A percentile compares a stretch with the other conserved stretches of the same genome.
phyloP scores from a whole-genome alignment of 1,139 yeast genomes.

The Zygosaccharomyces sapae region DNA sequence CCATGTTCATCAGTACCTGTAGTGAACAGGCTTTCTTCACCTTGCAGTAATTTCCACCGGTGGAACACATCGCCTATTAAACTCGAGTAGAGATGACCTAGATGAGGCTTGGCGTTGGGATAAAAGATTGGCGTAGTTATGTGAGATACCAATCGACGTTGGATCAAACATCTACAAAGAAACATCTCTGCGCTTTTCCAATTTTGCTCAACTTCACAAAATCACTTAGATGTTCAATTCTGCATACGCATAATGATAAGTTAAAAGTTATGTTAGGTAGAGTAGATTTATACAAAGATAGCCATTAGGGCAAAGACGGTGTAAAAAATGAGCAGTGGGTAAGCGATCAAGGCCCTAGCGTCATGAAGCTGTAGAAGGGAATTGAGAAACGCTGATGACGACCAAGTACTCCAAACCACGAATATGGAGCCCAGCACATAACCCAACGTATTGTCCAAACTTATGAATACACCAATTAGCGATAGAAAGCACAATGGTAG shows the following conservation, averaged over 20 bases:
- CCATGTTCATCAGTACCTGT: slow-evolving; percentile 99
- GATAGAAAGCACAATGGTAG: slow-evolving; percentile 82
- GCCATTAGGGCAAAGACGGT: slow-evolving; percentile 96
- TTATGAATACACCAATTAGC: slow-evolving; percentile 62
- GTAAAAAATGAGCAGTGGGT: slow-evolving; percentile 88
- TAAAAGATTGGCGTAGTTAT: slow-evolving; percentile 93
- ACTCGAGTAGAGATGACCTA: slow-evolving; percentile 94
- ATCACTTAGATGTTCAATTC: too few species aligned
- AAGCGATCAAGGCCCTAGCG: slow-evolving; percentile 87
- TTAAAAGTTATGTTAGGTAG: not conserved
- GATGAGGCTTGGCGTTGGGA: slow-evolving; percentile 92
- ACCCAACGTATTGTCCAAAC: slow-evolving; percentile 72
- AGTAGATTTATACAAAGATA: slow-evolving; percentile 60
- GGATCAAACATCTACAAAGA: not conserved
- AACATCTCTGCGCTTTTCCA: not conserved
- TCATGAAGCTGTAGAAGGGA: slow-evolving; percentile 77
- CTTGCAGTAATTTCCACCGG: slow-evolving; percentile 61
- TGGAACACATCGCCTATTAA: slow-evolving; percentile 71
- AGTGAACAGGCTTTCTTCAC: slow-evolving; percentile 52
- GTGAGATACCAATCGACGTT: slow-evolving; percentile 36
- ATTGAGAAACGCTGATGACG: slow-evolving; percentile 91
- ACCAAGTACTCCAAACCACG: slow-evolving; percentile 93
- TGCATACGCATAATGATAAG: not conserved
- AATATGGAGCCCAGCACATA: slow-evolving; percentile 65
- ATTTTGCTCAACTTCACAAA: too few species aligned